phyloP scores from a whole-genome alignment of 1,284 basidiomycete genomes.

The Papiliotrema flavescens region DNA sequence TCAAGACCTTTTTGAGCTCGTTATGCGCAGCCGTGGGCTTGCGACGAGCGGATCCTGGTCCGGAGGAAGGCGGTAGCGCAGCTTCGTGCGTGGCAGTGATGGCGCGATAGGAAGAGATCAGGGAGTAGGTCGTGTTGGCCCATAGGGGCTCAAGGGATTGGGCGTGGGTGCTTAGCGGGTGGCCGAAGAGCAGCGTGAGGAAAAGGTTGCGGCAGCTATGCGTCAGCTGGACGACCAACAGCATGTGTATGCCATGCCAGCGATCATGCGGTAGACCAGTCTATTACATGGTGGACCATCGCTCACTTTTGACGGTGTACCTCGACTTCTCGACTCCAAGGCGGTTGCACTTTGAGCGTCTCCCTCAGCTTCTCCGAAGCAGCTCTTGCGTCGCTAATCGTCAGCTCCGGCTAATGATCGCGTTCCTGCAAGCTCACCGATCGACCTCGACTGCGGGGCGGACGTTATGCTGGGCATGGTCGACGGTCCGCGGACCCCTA shows the following conservation, averaged over 20 bases:
- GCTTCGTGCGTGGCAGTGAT: slow-evolving; percentile 64
- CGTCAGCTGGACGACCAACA: not conserved
- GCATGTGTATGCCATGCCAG: too few species aligned
- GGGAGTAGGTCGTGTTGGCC: slow-evolving; percentile 85
- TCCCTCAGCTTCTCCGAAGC: slow-evolving; percentile 20
- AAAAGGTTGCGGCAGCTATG: slow-evolving; percentile 71
- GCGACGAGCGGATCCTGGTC: slow-evolving; percentile 1
- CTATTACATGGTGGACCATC: not conserved
- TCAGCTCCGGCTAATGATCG: slow-evolving; percentile 50
- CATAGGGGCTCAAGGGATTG: slow-evolving; percentile 80
- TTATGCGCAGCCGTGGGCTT: slow-evolving; percentile 57
- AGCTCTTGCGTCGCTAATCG: slow-evolving; percentile 51
- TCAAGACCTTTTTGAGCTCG: slow-evolving; percentile 78
- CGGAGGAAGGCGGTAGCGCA: slow-evolving; percentile 23
- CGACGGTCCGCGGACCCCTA: not conserved
- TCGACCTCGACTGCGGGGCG: slow-evolving; percentile 6
- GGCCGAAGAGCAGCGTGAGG: slow-evolving; percentile 67
- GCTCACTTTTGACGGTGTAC: slow-evolving; percentile 75
- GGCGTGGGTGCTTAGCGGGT: slow-evolving; percentile 70
- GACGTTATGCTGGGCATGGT: not conserved
- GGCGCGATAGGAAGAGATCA: slow-evolving; percentile 80
- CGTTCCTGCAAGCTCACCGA: slow-evolving; percentile 1
- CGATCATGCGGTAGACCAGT: too few species aligned
- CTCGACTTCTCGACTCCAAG: slow-evolving; percentile 79
- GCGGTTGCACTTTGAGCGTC: slow-evolving; percentile 54